phyloP scores from a whole-genome alignment of 1,284 basidiomycete species.

The Irpex rosettiformis region DNA sequence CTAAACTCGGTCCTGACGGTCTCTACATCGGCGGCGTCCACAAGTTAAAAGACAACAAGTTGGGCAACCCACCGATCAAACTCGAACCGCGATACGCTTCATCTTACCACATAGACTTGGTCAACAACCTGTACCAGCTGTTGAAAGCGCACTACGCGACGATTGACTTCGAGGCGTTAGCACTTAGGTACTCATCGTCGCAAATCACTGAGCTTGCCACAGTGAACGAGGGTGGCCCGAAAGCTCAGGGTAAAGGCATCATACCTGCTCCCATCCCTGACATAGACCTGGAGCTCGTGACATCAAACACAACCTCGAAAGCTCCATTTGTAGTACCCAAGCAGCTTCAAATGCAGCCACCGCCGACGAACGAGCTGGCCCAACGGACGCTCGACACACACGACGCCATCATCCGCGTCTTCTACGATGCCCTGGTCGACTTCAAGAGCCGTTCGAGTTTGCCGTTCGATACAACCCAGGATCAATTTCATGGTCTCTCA shows the following conservation, averaged over 20 bases:
- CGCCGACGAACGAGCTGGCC: no score
- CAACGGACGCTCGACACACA: not conserved
- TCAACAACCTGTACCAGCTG: not conserved
- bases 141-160: not conserved
- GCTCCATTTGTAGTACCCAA: no score
- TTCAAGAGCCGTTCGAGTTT: not conserved
- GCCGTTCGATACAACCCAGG: not conserved
- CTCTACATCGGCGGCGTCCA: not conserved
- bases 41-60: not conserved
- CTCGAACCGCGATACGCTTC: no score
- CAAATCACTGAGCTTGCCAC: not conserved
- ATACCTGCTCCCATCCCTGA: no score
- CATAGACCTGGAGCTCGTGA: no score
- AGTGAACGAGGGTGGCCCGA: not conserved
- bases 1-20: not conserved
- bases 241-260: no score
- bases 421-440: not conserved
- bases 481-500: not conserved
- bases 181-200: not conserved
- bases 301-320: no score
- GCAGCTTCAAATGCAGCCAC: no score
- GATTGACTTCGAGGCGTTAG: not conserved
- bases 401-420: not conserved
- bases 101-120: not conserved
- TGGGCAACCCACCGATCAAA: no score